A percentile compares a stretch with the other conserved stretches of the same genome.
phyloP scores from a whole-genome alignment of 2,329 filamentous ascomycete genomes.

The Dissoconium aciculare region DNA sequence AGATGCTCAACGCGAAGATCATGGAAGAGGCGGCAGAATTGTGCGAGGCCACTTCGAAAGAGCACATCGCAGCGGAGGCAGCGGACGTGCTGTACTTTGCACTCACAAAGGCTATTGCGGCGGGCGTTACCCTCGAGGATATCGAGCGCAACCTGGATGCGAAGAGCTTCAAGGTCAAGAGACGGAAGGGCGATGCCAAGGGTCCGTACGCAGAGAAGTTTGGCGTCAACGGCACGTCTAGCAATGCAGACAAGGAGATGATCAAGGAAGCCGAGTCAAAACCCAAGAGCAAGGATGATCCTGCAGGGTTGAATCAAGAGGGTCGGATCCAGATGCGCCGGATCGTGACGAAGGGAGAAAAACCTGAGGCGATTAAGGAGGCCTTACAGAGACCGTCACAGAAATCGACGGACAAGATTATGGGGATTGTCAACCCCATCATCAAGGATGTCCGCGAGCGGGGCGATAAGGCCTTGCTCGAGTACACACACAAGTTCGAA shows the following conservation, averaged over 20 bases:
- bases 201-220: conserved; percentile 79
- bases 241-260: conserved; percentile 25
- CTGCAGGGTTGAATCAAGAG: conserved; percentile 31
- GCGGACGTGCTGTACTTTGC: conserved; percentile 95
- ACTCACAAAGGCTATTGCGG: conserved; percentile 70
- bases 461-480: conserved; percentile 76
- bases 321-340: conserved; percentile 70
- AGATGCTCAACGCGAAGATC: conserved; percentile 84
- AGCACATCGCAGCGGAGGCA: conserved; percentile 84
- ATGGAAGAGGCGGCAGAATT: conserved; percentile 97
- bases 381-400: conserved; percentile 81
- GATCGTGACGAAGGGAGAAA: conserved; percentile 52
- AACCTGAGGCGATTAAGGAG: conserved; percentile 50
- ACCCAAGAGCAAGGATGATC: conserved; percentile 38
- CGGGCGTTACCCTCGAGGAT: conserved; percentile 73
- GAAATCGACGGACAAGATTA: conserved; percentile 83
- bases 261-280: conserved; percentile 39
- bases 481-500: conserved; percentile 96
- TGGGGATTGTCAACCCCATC: conserved; percentile 81
- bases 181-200: conserved; percentile 86
- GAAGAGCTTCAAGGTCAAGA: conserved; percentile 90
- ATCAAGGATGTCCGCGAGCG: conserved; percentile 71
- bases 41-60: conserved; percentile 66
- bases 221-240: conserved; percentile 37
- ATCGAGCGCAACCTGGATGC: conserved; percentile 85